These are phyloP conservation scores for Leishmania lainsoni DNA, from an alignment of 208 protist genomes.

Conservation along the genomic window DNA sequence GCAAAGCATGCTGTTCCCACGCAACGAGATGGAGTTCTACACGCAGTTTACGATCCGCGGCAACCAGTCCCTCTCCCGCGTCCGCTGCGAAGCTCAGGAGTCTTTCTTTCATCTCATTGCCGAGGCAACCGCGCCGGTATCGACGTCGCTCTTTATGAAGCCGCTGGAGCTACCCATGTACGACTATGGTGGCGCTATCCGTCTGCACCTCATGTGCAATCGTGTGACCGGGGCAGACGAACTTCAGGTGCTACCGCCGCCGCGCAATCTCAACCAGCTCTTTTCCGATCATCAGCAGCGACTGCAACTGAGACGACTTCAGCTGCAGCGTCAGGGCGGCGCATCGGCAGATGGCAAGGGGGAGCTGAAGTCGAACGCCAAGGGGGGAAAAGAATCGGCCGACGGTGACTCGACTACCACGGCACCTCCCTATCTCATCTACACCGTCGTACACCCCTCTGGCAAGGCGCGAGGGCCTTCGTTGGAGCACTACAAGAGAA, in stretches of 20 bases:
- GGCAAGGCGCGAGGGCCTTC: constrained; percentile 27
- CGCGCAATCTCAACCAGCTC: constrained; percentile 32
- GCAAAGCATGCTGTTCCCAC: constrained; percentile 24
- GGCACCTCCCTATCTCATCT: constrained; percentile 27
- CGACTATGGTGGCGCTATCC: constrained; percentile 54
- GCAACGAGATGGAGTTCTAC: constrained; percentile 32
- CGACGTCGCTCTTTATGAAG: constrained; percentile 47
- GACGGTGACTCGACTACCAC: neutral
- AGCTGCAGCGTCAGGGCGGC: constrained; percentile 9
- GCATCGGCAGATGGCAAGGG: neutral
- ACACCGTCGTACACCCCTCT: constrained; percentile 37
- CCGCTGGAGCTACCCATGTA: constrained; percentile 40
- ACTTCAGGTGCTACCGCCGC: constrained; percentile 43
- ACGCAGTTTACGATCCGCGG: constrained; percentile 40
- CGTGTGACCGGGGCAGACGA: constrained; percentile 24
- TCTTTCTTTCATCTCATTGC: constrained; percentile 41
- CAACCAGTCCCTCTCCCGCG: constrained; percentile 30
- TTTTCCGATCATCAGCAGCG: constrained; percentile 31
- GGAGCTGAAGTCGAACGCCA: neutral
- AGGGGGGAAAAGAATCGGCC: neutral
- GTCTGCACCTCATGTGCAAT: constrained; percentile 35
- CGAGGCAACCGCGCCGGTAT: constrained; percentile 41
- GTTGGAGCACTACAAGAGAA: constrained; percentile 32
- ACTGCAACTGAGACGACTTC: neutral
- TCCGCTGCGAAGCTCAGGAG: constrained; percentile 31